Percentiles rank a stretch among this genome's conserved stretches.
Evolutionary conservation across 768 basidiomycete species (phyloP).

Genomic region (Rhizopogon vinicolor): DNA sequence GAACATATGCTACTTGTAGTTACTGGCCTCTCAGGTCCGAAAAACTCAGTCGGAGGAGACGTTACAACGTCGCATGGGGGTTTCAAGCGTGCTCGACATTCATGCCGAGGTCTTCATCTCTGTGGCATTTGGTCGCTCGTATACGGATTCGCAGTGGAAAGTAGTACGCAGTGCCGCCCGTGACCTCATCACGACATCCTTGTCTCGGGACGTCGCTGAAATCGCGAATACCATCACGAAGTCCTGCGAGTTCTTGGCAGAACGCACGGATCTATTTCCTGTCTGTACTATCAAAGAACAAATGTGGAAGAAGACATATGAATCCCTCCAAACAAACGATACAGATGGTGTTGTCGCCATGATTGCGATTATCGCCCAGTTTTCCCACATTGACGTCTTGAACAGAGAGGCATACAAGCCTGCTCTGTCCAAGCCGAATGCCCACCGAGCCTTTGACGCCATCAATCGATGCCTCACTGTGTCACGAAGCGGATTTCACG

Average conservation of each 20-base stretch:
- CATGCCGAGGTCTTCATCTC: conserved; percentile 44
- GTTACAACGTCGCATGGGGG: conserved; percentile 21
- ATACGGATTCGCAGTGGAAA: conserved; percentile 37
- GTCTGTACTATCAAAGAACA: conserved; percentile 43
- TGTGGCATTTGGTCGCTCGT: conserved; percentile 39
- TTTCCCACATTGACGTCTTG: conserved; percentile 65
- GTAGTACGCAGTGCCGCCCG: conserved; percentile 37
- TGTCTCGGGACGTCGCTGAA: conserved; percentile 30
- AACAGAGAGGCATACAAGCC: conserved; percentile 45
- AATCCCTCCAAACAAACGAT: conserved; percentile 54
- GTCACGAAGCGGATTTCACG: conserved; percentile 60
- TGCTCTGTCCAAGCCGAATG: conserved; percentile 27
- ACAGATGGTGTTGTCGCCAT: conserved; percentile 53
- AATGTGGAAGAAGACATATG: conserved; percentile 69
- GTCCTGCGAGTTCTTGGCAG: conserved; percentile 31
- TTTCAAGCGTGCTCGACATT: conserved; percentile 41
- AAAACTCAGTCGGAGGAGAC: conserved; percentile 26
- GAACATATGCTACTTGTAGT: conserved; percentile 17
- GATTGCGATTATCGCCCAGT: conserved; percentile 51
- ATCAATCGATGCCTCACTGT: conserved; percentile 58
- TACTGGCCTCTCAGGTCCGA: conserved; percentile 29
- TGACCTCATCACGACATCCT: conserved; percentile 31
- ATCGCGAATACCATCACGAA: conserved; percentile 25
- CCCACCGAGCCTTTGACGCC: conserved; percentile 37
- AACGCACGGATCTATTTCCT: conserved; percentile 24